A percentile compares a stretch with the other conserved stretches of the same genome.
Conservation (phyloP, 1,139 yeast genomes). For the Oligophagozyma castellii region DNA sequence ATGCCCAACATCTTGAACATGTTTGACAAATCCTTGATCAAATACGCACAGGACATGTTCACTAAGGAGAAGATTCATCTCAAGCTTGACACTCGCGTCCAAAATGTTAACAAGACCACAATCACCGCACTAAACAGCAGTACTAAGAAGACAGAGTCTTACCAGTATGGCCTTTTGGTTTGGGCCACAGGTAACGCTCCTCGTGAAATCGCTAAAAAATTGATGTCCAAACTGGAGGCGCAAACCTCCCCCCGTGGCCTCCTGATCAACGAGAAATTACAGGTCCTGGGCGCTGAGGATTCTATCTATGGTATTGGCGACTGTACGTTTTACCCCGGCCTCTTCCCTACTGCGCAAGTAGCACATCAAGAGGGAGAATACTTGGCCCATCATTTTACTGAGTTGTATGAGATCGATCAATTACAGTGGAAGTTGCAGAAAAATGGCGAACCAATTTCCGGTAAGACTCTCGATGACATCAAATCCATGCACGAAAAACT, state of each 20-base stretch:
- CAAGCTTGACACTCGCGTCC: constrained; percentile 75
- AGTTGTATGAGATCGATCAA: constrained; percentile 53
- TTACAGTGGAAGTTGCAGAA: constrained; percentile 29
- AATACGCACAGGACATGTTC: constrained; percentile 74
- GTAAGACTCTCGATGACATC: constrained; percentile 26
- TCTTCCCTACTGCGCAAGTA: constrained; percentile 94
- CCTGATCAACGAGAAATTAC: constrained; percentile 67
- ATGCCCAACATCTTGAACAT: constrained; percentile 80
- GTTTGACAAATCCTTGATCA: constrained; percentile 73
- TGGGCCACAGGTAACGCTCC: constrained; percentile 98
- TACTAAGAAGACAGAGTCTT: constrained; percentile 35
- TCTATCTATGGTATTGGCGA: constrained; percentile 80
- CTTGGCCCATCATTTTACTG: constrained; percentile 59
- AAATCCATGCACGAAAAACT: constrained; percentile 27
- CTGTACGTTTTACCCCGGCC: constrained; percentile 77
- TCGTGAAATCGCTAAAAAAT: constrained; percentile 56
- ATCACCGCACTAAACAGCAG: constrained; percentile 64
- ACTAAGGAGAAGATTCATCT: constrained; percentile 66
- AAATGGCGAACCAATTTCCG: constrained; percentile 24
- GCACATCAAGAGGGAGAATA: constrained; percentile 90
- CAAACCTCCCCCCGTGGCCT: constrained; percentile 82
- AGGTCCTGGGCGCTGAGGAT: constrained; percentile 72
- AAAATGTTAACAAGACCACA: constrained; percentile 56
- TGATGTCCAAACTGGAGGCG: constrained; percentile 49
- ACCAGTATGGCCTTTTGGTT: constrained; percentile 84